Evolutionary conservation across 2,329 filamentous ascomycete species (phyloP).

Genomic region (Pestalotiopsis sp.): DNA sequence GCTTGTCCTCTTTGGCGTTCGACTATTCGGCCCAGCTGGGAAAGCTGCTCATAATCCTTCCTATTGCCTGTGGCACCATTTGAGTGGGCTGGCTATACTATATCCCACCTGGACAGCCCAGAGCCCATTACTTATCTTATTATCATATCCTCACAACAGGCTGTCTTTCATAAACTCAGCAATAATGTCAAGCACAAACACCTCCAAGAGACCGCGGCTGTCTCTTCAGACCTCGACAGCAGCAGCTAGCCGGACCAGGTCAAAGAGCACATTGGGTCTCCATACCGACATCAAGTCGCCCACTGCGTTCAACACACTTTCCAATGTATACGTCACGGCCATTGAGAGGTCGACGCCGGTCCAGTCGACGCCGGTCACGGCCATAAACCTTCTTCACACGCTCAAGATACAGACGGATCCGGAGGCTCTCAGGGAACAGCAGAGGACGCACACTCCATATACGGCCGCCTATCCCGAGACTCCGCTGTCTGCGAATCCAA

Average conservation of each 20-base stretch:
- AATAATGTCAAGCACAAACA: slow-evolving; percentile 37
- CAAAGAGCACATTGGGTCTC: slow-evolving; percentile 43
- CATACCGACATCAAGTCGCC: slow-evolving; percentile 58
- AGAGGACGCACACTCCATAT: slow-evolving; percentile 45
- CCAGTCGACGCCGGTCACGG: slow-evolving; percentile 49
- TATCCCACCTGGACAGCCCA: slow-evolving; percentile 9
- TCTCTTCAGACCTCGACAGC: slow-evolving; percentile 57
- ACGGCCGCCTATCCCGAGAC: slow-evolving; percentile 54
- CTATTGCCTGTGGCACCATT: slow-evolving; percentile 24
- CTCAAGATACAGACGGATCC: slow-evolving; percentile 40
- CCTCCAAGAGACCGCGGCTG: slow-evolving; percentile 56
- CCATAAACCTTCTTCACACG: slow-evolving; percentile 47
- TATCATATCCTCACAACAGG: neutral
- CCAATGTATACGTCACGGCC: slow-evolving; percentile 65
- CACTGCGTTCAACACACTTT: slow-evolving; percentile 67
- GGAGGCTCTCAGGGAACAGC: slow-evolving; percentile 33
- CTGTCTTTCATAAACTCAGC: slow-evolving; percentile 4
- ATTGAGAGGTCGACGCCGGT: slow-evolving; percentile 60
- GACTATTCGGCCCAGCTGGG: slow-evolving; percentile 22
- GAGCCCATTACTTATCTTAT: neutral
- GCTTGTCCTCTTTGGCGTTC: slow-evolving; percentile 19
- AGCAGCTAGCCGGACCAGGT: slow-evolving; percentile 36
- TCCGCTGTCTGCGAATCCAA: slow-evolving; percentile 52
- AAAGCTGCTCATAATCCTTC: slow-evolving; percentile 25
- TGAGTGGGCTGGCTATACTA: slow-evolving; percentile 15